These are phyloP conservation scores for Gelatoporia subvermispora DNA, from an alignment of 768 basidiomycete genomes.

Conservation along the genomic window DNA sequence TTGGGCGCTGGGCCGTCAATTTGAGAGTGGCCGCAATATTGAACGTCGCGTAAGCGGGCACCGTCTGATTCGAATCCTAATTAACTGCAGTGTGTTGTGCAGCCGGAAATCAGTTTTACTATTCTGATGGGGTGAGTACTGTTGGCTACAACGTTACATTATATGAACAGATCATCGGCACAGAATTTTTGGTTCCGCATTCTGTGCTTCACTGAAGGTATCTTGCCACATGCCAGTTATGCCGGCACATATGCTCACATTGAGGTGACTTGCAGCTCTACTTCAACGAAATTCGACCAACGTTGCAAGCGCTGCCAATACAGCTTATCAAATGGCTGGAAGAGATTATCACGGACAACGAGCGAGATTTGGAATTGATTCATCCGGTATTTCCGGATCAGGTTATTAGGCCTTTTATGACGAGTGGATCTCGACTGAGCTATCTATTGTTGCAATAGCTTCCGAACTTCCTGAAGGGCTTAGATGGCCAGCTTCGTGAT, in stretches of 20 bases:
- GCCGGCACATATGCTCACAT: neutral
- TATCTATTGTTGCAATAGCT: slow-evolving; percentile 7
- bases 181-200: slow-evolving; percentile 24
- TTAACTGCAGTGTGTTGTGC: neutral
- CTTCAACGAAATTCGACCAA: slow-evolving; percentile 20
- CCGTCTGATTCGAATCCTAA: too few species aligned
- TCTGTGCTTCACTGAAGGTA: slow-evolving; percentile 23
- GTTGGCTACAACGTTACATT: too few species aligned
- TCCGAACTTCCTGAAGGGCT: slow-evolving; percentile 22
- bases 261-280: slow-evolving; percentile 14
- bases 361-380: slow-evolving; percentile 18
- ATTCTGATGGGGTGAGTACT: slow-evolving; percentile 19
- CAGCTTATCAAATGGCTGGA: slow-evolving; percentile 22
- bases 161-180: neutral
- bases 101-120: slow-evolving; percentile 21
- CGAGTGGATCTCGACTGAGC: neutral
- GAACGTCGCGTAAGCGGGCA: slow-evolving; percentile 14
- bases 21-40: slow-evolving; percentile 15
- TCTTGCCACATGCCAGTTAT: neutral
- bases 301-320: slow-evolving; percentile 14
- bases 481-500: slow-evolving; percentile 17
- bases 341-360: slow-evolving; percentile 21
- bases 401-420: slow-evolving; percentile 1
- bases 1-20: slow-evolving; percentile 19
- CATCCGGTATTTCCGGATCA: slow-evolving; percentile 22